phyloP scores from a whole-genome alignment of 2,329 filamentous ascomycete genomes.

The Herpotrichia juniperi region DNA sequence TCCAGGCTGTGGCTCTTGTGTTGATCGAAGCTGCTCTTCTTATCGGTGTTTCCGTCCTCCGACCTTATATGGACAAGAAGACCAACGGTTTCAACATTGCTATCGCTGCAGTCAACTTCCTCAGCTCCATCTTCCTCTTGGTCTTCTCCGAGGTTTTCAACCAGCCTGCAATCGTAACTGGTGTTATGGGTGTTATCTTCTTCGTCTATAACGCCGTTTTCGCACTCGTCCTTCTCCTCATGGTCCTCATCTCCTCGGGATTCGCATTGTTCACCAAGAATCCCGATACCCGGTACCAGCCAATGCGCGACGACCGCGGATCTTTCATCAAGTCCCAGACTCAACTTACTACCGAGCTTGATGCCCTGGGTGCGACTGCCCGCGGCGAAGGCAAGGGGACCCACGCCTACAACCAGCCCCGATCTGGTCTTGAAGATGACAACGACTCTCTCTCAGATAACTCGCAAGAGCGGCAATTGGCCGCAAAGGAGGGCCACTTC shows the following conservation, averaged over 20 bases:
- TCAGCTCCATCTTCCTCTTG: constrained; percentile 87
- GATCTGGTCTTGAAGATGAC: constrained; percentile 73
- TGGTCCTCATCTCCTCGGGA: constrained; percentile 77
- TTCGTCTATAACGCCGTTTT: constrained; percentile 88
- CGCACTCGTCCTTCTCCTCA: constrained; percentile 78
- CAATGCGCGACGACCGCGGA: constrained; percentile 93
- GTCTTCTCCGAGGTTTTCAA: constrained; percentile 88
- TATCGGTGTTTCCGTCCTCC: constrained; percentile 77
- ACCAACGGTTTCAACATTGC: constrained; percentile 96
- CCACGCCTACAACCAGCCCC: constrained; percentile 54
- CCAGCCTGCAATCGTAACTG: constrained; percentile 80
- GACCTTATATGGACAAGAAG: constrained; percentile 99
- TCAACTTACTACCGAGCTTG: constrained; percentile 85
- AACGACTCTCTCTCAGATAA: constrained; percentile 70
- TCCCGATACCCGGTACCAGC: constrained; percentile 92
- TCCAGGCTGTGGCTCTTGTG: constrained; percentile 82
- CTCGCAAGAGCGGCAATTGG: constrained; percentile 48
- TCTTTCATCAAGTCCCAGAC: constrained; percentile 98
- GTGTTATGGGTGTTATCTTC: constrained; percentile 86
- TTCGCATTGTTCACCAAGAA: constrained; percentile 91
- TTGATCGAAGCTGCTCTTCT: constrained; percentile 81
- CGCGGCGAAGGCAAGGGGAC: constrained; percentile 71
- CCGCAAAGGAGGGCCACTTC: constrained; percentile 41
- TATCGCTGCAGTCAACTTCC: constrained; percentile 86
- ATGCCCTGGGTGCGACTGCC: constrained; percentile 86